A percentile compares a stretch with the other conserved stretches of the same genome.
Evolutionary conservation across 179 eudicot genomes (phyloP).

Genomic region (Spinacia oleracea): DNA sequence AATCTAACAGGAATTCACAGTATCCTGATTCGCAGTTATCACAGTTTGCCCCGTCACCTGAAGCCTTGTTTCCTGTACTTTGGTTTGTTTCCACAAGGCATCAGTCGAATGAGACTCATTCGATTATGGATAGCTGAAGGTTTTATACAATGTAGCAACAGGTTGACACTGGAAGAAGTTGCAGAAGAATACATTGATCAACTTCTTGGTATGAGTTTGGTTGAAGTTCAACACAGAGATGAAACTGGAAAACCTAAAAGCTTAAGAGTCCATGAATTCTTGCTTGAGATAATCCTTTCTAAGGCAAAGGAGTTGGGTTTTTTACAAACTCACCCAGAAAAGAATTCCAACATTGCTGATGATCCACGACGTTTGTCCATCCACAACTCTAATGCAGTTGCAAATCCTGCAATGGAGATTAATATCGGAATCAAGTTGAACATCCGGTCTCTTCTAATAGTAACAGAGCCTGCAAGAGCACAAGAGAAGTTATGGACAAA

Average conservation of each 20-base stretch:
- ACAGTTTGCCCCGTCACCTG: slow-evolving; percentile 30
- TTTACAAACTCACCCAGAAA: slow-evolving; percentile 12
- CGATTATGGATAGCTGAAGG: slow-evolving; percentile 47
- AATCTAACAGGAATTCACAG: slow-evolving; percentile 13
- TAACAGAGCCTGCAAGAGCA: background rate
- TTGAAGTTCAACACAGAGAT: slow-evolving; percentile 23
- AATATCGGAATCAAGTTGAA: background rate
- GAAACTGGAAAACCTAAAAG: slow-evolving; percentile 8
- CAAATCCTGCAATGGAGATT: too few species aligned
- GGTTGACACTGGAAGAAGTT: slow-evolving; percentile 28
- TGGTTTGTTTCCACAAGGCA: slow-evolving; percentile 34
- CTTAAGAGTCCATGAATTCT: slow-evolving; percentile 27
- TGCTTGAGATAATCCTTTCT: slow-evolving; percentile 29
- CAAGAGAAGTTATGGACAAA: background rate
- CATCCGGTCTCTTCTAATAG: slow-evolving; percentile 20
- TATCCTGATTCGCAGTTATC: slow-evolving; percentile 25
- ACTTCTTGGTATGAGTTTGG: slow-evolving; percentile 30
- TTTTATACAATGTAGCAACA: slow-evolving; percentile 3
- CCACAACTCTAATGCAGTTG: background rate
- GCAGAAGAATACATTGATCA: slow-evolving; percentile 32
- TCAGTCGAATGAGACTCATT: slow-evolving; percentile 26
- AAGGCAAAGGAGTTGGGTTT: slow-evolving; percentile 30
- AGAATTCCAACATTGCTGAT: background rate
- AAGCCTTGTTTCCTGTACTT: slow-evolving; percentile 42
- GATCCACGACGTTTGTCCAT: slow-evolving; percentile 11